Evolutionary conservation across 345 rosid species (phyloP).

Genomic region (Mangifera indica): DNA sequence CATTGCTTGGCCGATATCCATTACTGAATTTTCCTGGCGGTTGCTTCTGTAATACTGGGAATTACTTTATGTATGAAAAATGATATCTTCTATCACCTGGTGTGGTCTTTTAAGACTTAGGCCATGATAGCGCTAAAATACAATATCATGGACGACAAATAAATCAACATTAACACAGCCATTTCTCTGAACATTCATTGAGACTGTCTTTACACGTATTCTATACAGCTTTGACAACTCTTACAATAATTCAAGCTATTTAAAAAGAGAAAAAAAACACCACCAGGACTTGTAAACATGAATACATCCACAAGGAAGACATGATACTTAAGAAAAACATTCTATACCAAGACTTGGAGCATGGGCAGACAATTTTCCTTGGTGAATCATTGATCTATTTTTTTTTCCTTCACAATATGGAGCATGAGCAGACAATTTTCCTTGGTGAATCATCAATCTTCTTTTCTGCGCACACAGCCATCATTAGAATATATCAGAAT

Average conservation of each 20-base stretch:
- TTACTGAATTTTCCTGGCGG: background rate
- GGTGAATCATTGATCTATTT: no score
- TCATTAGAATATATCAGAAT: conserved; percentile 5
- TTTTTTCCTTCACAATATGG: conserved; percentile 58
- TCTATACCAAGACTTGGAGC: conserved; percentile 43
- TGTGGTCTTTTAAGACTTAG: background rate
- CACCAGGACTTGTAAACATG: conserved; percentile 24
- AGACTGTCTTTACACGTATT: conserved; percentile 27
- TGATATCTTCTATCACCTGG: background rate
- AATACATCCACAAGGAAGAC: conserved; percentile 25
- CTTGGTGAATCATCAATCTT: conserved; percentile 71
- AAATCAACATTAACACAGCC: conserved; percentile 7
- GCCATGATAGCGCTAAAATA: background rate
- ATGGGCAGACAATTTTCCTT: conserved; percentile 19
- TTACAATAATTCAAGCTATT: conserved; percentile 26
- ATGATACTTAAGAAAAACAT: conserved; percentile 25
- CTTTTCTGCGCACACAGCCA: conserved; percentile 60
- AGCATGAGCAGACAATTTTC: conserved; percentile 77
- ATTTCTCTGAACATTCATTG: conserved; percentile 27
- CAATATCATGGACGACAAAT: background rate
- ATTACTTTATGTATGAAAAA: background rate
- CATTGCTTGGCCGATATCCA: background rate
- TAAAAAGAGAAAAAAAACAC: background rate
- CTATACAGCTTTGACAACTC: conserved; percentile 30
- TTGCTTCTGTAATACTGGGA: background rate